Evolutionary conservation across 768 basidiomycete species (phyloP).

Genomic region (Floccularia luteovirens): DNA sequence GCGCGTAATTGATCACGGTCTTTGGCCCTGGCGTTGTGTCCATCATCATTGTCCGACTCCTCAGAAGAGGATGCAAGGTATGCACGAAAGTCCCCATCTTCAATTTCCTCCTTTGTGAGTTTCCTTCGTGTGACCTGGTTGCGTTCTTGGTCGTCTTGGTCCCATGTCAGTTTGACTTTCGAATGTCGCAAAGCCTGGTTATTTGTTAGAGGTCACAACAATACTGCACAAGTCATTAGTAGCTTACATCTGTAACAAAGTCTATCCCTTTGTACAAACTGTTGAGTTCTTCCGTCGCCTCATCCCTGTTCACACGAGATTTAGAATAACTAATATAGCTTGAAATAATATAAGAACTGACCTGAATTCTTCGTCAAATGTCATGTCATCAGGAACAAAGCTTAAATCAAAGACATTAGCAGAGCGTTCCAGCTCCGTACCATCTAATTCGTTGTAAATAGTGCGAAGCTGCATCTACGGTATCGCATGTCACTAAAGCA

Average conservation of each 20-base stretch:
- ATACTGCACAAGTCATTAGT: not conserved
- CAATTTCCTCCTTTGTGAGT: conserved; percentile 79
- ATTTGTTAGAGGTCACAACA: not conserved
- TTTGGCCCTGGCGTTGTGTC: conserved; percentile 11
- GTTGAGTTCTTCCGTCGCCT: conserved; percentile 62
- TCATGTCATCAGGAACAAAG: conserved; percentile 87
- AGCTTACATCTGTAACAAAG: conserved; percentile 85
- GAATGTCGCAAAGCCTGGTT: conserved; percentile 90
- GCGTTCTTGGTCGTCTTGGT: conserved; percentile 92
- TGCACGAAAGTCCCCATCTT: conserved; percentile 83
- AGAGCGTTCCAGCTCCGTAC: conserved; percentile 92
- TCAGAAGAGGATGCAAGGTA: conserved; percentile 70
- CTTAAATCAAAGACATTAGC: conserved; percentile 95
- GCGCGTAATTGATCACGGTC: conserved; percentile 66
- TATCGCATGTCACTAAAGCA: conserved; percentile 86
- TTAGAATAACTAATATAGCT: not conserved
- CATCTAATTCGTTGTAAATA: conserved; percentile 81
- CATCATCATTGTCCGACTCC: conserved; percentile 46
- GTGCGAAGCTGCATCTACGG: conserved; percentile 68
- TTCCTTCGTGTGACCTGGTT: conserved; percentile 70
- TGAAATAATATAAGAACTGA: conserved; percentile 16
- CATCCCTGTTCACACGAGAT: conserved; percentile 53
- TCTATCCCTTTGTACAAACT: conserved; percentile 69
- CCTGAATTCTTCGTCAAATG: conserved; percentile 74
- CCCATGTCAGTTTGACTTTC: conserved; percentile 97